These are phyloP conservation scores for Cubamyces sp. DNA, from an alignment of 768 basidiomycete genomes.

Conservation along the genomic window DNA sequence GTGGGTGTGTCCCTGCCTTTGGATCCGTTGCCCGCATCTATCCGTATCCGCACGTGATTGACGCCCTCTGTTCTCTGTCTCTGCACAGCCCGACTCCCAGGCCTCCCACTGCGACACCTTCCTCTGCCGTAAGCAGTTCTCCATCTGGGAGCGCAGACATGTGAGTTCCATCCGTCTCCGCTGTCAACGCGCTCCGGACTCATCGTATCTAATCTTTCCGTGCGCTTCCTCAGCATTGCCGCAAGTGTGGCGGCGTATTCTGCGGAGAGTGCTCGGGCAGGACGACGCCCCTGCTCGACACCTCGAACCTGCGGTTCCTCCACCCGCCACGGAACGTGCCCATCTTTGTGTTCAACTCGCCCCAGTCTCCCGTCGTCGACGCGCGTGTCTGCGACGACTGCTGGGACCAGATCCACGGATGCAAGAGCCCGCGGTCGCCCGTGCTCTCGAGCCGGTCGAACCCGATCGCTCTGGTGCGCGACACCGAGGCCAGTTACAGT, in stretches of 20 bases:
- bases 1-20: neutral
- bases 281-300: conserved; percentile 68
- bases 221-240: conserved; percentile 63
- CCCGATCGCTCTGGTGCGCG: conserved; percentile 24
- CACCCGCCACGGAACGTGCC: conserved; percentile 73
- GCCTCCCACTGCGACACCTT: conserved; percentile 74
- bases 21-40: conserved; percentile 1
- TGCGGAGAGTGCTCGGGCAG: conserved; percentile 66
- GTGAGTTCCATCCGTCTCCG: conserved; percentile 44
- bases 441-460: conserved; percentile 32
- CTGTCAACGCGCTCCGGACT: conserved; percentile 29
- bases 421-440: conserved; percentile 46
- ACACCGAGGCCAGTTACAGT: conserved; percentile 15
- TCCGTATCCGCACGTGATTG: conserved; percentile 25
- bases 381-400: conserved; percentile 81
- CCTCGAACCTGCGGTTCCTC: conserved; percentile 70
- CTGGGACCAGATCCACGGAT: conserved; percentile 72
- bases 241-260: conserved; percentile 83
- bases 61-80: conserved; percentile 26
- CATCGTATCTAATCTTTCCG: conserved; percentile 21
- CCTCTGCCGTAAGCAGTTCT: conserved; percentile 66
- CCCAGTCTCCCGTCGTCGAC: conserved; percentile 57
- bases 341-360: conserved; percentile 58
- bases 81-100: conserved; percentile 58
- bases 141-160: conserved; percentile 75